phyloP scores from a whole-genome alignment of 306 rosid genomes.

The Cyamopsis tetragonoloba region DNA sequence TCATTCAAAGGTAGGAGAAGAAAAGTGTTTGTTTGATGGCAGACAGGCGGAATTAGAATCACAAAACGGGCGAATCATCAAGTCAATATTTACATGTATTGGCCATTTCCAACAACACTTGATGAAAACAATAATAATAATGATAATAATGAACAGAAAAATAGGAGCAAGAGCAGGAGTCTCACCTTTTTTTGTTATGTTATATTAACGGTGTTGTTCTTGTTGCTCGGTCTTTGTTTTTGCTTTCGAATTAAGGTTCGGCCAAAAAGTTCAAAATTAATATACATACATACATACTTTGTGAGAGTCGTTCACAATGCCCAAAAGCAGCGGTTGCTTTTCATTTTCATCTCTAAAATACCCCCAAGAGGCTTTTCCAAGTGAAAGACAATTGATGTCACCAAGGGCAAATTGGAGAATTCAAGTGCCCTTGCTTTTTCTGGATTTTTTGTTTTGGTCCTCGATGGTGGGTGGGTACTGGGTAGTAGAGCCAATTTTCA shows the following conservation, averaged over 20 bases:
- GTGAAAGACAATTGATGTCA: background rate
- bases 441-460: too few relatives aligned
- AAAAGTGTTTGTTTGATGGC: conserved; percentile 11
- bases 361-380: background rate
- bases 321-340: conserved; percentile 22
- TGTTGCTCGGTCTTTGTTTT: background rate
- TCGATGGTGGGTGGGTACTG: too few relatives aligned
- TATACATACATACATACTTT: too few relatives aligned
- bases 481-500: background rate
- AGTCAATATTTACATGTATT: background rate
- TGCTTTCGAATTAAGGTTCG: background rate
- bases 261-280: background rate
- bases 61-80: background rate
- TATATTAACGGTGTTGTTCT: background rate
- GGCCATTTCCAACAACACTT: background rate
- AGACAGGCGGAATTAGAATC: background rate
- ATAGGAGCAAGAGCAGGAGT: conserved; percentile 1
- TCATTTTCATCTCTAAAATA: background rate
- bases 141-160: background rate
- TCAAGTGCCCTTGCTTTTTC: too few relatives aligned
- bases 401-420: conserved; percentile 12
- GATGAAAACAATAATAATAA: background rate
- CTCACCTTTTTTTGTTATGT: conserved; percentile 8
- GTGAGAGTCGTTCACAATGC: conserved; percentile 11
- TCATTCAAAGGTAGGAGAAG: background rate